Evolutionary conservation across 176 grass and related monocot species (phyloP).

Genomic region (Oryza glaberrima): DNA sequence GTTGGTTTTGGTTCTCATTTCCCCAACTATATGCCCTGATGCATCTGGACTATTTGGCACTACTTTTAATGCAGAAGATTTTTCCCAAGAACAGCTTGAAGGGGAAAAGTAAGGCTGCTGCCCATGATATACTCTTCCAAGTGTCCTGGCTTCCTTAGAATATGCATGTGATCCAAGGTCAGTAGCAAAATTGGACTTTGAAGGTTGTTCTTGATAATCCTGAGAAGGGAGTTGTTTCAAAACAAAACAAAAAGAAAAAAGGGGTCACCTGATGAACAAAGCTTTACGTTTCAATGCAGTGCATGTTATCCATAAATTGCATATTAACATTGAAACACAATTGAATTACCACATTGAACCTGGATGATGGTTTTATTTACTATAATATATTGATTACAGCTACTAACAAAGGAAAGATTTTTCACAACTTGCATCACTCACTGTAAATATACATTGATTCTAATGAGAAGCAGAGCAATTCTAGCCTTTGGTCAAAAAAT

Average conservation of each 20-base stretch:
- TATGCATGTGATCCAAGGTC: conserved; percentile 29
- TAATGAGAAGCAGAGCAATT: too few species aligned
- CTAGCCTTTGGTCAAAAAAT: too few species aligned
- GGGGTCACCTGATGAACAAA: conserved; percentile 13
- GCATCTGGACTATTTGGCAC: conserved; percentile 32
- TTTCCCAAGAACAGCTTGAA: conserved; percentile 39
- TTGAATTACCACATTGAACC: background rate
- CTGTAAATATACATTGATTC: background rate
- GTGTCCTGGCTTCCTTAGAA: conserved; percentile 38
- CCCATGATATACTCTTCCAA: conserved; percentile 41
- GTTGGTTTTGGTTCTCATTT: conserved; percentile 33
- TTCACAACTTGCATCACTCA: background rate
- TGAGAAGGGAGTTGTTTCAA: conserved; percentile 31
- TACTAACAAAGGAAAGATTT: background rate
- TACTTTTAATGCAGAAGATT: conserved; percentile 31
- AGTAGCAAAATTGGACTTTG: conserved; percentile 35
- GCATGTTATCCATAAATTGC: conserved; percentile 8
- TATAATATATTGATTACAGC: background rate
- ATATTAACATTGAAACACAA: conserved; percentile 18
- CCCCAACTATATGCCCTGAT: conserved; percentile 16
- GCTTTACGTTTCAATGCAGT: background rate
- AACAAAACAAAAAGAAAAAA: background rate
- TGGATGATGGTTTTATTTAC: background rate
- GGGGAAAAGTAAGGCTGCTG: conserved; percentile 24
- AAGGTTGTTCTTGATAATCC: conserved; percentile 43